phyloP scores from a whole-genome alignment of 2,329 filamentous ascomycete species.

The Orbilia oligospora region DNA sequence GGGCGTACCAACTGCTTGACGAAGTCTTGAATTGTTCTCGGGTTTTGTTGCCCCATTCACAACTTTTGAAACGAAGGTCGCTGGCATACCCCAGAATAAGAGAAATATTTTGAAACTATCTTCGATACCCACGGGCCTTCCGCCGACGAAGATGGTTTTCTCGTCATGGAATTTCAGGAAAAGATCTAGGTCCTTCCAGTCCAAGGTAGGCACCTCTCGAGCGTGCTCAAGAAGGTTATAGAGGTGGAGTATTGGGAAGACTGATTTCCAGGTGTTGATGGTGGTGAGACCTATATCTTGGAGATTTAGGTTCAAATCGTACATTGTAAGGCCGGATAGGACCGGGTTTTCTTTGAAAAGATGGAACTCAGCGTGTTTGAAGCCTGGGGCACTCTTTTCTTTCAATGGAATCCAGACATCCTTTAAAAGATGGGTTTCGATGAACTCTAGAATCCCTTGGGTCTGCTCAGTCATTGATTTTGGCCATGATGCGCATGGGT shows the following conservation, averaged over 20 bases:
- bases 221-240: constrained; percentile 7
- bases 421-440: not conserved
- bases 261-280: constrained; percentile 1
- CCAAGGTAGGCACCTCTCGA: not conserved
- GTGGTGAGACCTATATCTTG: not conserved
- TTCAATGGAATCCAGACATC: not conserved
- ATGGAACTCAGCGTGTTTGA: constrained; percentile 24
- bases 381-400: not conserved
- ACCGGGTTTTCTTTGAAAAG: constrained; percentile 14
- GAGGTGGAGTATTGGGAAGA: constrained; percentile 4
- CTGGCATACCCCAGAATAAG: not conserved
- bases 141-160: constrained; percentile 23
- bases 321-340: constrained; percentile 21
- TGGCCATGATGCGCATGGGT: not conserved
- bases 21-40: not conserved
- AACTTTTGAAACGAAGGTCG: not conserved
- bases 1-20: not conserved
- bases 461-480: not conserved
- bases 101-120: constrained; percentile 1
- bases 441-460: not conserved
- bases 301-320: constrained; percentile 2
- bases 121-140: not conserved
- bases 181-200: constrained; percentile 13
- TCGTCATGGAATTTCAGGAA: constrained; percentile 22
- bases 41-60: not conserved